A percentile compares a stretch with the other conserved stretches of the same genome.
These are phyloP conservation scores for Avena atlantica DNA, from an alignment of 176 grass and related monocot species.

Conservation along the genomic window DNA sequence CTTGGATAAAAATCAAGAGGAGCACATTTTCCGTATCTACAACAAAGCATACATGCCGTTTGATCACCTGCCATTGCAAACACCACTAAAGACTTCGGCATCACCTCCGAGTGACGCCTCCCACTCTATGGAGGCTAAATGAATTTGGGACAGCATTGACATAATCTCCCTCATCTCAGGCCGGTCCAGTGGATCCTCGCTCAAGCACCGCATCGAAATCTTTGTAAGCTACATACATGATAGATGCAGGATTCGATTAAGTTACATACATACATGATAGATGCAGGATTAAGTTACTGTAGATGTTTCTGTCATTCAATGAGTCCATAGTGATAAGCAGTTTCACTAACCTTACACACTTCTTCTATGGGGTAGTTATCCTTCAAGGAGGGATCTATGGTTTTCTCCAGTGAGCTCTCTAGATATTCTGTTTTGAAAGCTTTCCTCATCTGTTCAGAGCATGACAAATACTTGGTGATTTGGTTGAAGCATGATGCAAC, in stretches of 20 bases:
- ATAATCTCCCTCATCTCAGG: conserved; percentile 69
- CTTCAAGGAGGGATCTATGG: conserved; percentile 59
- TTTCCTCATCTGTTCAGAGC: conserved; percentile 62
- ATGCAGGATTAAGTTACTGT: neutral
- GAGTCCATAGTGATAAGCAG: neutral
- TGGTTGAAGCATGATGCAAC: conserved; percentile 17
- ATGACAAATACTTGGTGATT: conserved; percentile 3
- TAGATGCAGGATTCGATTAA: conserved; percentile 18
- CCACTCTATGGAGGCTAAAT: conserved; percentile 65
- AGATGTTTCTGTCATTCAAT: neutral
- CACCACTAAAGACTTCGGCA: conserved; percentile 62
- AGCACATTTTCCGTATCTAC: conserved; percentile 16
- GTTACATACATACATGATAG: conserved; percentile 15
- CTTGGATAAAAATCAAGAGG: conserved; percentile 48
- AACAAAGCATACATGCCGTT: neutral
- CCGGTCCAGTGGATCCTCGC: conserved; percentile 55
- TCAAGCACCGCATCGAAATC: conserved; percentile 64
- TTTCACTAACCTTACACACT: conserved; percentile 57
- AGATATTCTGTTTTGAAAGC: conserved; percentile 47
- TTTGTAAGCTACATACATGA: conserved; percentile 52
- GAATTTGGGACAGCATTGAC: conserved; percentile 51
- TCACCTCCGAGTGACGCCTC: conserved; percentile 65
- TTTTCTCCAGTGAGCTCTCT: conserved; percentile 48
- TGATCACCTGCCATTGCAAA: conserved; percentile 55
- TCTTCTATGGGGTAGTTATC: conserved; percentile 60